These are phyloP conservation scores for Marchantia polymorpha DNA, from an alignment of 225 moss, liverwort and hornwort genomes.

Conservation along the genomic window DNA sequence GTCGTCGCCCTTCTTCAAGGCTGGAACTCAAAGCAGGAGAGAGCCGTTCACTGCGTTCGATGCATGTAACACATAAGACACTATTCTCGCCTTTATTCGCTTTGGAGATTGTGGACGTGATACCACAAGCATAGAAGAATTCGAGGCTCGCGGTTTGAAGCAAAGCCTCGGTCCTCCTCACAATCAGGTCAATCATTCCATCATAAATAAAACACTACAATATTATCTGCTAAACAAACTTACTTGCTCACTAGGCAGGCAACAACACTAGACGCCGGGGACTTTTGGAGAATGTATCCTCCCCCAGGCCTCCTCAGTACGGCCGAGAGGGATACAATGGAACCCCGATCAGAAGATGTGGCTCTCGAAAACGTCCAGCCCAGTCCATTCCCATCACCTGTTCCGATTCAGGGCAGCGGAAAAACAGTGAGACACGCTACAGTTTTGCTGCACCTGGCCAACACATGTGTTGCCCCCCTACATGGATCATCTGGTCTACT, in stretches of 20 bases:
- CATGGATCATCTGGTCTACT: background rate
- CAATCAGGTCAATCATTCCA: background rate
- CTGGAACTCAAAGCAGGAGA: background rate
- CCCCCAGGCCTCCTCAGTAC: background rate
- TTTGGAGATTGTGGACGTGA: constrained; percentile 1
- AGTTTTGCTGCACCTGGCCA: background rate
- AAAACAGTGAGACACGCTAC: background rate
- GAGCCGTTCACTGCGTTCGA: background rate
- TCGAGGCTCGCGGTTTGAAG: too few species aligned
- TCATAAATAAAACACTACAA: background rate
- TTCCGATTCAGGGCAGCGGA: background rate
- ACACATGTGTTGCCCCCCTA: background rate
- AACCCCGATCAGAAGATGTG: background rate
- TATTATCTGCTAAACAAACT: background rate
- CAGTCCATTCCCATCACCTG: background rate
- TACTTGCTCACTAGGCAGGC: background rate
- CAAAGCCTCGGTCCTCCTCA: background rate
- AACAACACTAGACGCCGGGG: background rate
- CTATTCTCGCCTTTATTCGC: background rate
- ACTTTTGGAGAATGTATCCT: background rate
- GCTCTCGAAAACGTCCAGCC: background rate
- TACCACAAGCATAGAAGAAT: background rate
- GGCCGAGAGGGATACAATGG: background rate
- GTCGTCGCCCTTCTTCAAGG: background rate
- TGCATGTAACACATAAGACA: background rate